Conservation (phyloP, 371 early-diverging fungal species). For the Umbelopsis sp. region DNA sequence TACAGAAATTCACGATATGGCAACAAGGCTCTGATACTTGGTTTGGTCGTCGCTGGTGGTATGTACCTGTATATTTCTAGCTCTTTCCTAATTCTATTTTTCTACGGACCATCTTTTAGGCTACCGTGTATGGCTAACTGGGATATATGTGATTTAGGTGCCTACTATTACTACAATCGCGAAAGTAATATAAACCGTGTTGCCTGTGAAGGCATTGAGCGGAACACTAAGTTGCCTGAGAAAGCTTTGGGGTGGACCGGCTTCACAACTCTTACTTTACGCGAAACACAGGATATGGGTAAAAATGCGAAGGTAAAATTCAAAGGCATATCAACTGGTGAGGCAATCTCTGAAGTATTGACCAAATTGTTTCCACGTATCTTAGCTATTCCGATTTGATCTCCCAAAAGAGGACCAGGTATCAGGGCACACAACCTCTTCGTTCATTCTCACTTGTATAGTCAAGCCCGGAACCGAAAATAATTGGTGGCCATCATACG, state of each 20-base stretch:
- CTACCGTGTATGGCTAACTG: background rate
- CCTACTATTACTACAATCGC: background rate
- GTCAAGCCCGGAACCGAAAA: conserved; percentile 41
- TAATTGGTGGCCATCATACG: conserved; percentile 49
- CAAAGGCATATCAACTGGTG: background rate
- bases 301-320: background rate
- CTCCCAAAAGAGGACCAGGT: conserved; percentile 59
- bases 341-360: background rate
- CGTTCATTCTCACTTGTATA: conserved; percentile 68
- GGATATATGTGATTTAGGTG: background rate
- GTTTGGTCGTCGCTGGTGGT: background rate
- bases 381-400: conserved; percentile 62
- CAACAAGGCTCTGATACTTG: background rate
- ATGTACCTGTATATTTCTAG: background rate
- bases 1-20: background rate
- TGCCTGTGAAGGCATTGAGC: background rate
- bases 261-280: background rate
- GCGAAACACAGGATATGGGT: background rate
- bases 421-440: conserved; percentile 68
- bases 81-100: background rate
- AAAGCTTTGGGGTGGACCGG: background rate
- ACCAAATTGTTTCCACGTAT: too few species aligned
- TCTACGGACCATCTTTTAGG: background rate
- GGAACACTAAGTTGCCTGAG: background rate
- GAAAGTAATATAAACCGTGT: background rate